Evolutionary conservation across 1,139 yeast genomes (phyloP), one percentile per base, ranked within the genome.

Genomic region (Suhomyces bolitotheri): DNA sequence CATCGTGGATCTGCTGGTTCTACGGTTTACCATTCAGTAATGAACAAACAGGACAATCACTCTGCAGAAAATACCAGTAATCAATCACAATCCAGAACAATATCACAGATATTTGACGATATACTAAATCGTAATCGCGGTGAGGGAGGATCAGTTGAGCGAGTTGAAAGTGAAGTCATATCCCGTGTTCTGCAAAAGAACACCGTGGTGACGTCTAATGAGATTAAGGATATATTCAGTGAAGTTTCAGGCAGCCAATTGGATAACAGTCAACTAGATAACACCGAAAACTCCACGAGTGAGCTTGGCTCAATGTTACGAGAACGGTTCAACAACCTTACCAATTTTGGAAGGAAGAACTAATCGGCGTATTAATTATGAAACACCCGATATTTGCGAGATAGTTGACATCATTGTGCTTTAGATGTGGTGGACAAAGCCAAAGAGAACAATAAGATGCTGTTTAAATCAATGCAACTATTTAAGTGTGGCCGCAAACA

Each of bases 101-200:
- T 58, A 10, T 61, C 66, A 4, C 54, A 62, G 34, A 47, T 62
- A 13, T 64, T 62, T 39, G 67, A 60, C 33, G 66, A 62, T n/a
- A 30, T 37, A 6, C 31, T 37, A n/a, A 37, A 33, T 20, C 32
- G 27, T 21, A 28, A 14, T 14, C 25, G 11, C 4, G 22, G 29
- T 7, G 25, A 16, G 8, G 20, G 19, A 12, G 28, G 12, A 1
- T 17, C 20, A 11, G 5, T 8, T 23, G 11, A 29, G 14, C n/a
- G n/a, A n/a, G n/a, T n/a, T n/a, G n/a, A n/a, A n/a, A 3, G 8
- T 12, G 12, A 8, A 10, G 12, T 10, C 7, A 5, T 7, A 7
- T 11, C 7, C 7, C 11, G 6, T 6, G 20, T 17, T 17, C 7
- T 8, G 8, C 7, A 6, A 6, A 28, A 25, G 20, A 12, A 27